Base-by-base conservation (phyloP, 495 filamentous ascomycete species). In the Elaphomyces granulatus region DNA sequence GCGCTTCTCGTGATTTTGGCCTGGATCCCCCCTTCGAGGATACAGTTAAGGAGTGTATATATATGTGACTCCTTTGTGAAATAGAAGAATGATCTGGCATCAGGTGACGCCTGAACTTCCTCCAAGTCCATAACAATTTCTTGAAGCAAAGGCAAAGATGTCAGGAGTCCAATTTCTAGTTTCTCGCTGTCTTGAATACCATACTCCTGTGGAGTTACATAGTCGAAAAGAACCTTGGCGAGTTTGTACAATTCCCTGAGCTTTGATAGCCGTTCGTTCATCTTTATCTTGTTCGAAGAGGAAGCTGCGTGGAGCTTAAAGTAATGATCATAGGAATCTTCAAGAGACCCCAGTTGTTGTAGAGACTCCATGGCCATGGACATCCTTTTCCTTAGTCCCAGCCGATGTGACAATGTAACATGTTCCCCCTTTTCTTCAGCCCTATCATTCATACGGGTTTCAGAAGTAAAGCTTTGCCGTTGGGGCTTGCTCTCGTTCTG, bases 51-150 rank as follows among this genome's bases (percentile, higher is more conserved):
- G 20, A 98, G 71, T 14, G 90, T 96, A 62, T 98, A 98, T 48
- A 98, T 95, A 49, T 98, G 90, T 3, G 83, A 90, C 64, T 98
- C 90, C 54, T 98, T 98, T 19, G 90, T 98, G 55, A 98, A 98
- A 61, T 98, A 98, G 64, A 96, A 79, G 65, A 95, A 95, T 3
- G 80, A 87, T 52, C 95, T 95, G 15, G 86, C 87, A 53, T 87
- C 81, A 36, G 83, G 74, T 0, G 82, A 87, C 3, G 90, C 88
- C 60, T 96, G 90, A 47, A 96, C 83, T 55, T 94, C 86, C 62
- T 98, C 90, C n/a, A 98, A 70, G 53, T 96, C 86, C 48, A 81
- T 77, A 7, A 98, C 90, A 52, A 98, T 94, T 60, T 95, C 90
- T 59, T 86, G 87, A 23, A 98, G 73, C 28, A 98, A 64, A 4